Conservation (phyloP, 169 alveolate species). For the Eimeria tenella region DNA sequence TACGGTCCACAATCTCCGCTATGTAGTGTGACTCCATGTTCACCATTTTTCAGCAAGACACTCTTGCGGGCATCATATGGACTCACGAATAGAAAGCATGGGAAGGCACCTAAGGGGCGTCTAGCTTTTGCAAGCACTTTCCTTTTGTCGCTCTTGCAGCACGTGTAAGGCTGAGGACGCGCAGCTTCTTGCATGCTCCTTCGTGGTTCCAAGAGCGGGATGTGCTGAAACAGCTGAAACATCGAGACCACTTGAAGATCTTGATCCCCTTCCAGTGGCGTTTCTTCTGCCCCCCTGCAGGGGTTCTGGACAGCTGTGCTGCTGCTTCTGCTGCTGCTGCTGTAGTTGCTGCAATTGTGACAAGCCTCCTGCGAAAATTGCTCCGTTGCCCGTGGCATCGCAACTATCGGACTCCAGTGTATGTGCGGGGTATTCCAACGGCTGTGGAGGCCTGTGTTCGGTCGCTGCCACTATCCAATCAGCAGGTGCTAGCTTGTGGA, state of each 20-base stretch:
- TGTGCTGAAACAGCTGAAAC: not conserved
- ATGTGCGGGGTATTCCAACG: not conserved
- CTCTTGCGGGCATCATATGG: too few species aligned
- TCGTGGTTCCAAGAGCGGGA: constrained; percentile 18
- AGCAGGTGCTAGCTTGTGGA: constrained; percentile 4
- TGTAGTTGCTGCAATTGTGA: constrained; percentile 55
- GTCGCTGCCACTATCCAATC: constrained; percentile 50
- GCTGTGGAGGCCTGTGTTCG: constrained; percentile 70
- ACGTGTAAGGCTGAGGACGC: constrained; percentile 73
- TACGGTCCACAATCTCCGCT: too few species aligned
- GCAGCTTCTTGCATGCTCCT: constrained; percentile 63
- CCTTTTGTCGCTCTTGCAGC: not conserved
- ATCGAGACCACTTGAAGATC: constrained; percentile 34
- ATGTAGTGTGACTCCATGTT: too few species aligned
- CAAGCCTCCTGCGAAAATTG: not conserved
- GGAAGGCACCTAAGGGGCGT: too few species aligned
- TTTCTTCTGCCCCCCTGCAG: constrained; percentile 51
- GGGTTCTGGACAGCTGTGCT: constrained; percentile 44
- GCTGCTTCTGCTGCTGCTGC: constrained; percentile 74
- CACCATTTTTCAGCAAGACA: too few species aligned
- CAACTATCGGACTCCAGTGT: not conserved
- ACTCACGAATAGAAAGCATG: too few species aligned
- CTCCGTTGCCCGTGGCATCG: not conserved
- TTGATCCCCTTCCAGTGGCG: constrained; percentile 62
- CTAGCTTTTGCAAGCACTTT: too few species aligned